Evolutionary conservation across 2,329 filamentous ascomycete species (phyloP), one percentile per base, ranked within the genome.

Genomic region (Epichloe gansuensis): DNA sequence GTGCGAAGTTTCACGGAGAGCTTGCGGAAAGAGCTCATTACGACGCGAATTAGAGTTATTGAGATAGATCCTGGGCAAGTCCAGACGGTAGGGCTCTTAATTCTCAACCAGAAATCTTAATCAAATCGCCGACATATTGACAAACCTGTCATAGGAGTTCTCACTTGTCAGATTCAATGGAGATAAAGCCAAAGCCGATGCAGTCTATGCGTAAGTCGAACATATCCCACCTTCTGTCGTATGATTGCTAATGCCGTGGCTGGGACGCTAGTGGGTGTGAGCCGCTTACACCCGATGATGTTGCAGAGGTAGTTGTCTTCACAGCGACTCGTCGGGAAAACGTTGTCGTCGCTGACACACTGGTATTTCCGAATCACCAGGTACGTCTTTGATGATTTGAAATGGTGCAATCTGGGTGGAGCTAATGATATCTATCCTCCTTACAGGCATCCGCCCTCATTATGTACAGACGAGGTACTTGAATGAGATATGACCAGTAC

Each of bases 41-140:
- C 85, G 6, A 88, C 85, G 17, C 77, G 86, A 52, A 88, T 95
- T 56, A 75, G 91, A 52, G 76, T 95, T 56, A 95, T 95, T 57
- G 87, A 89, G 68, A 78, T 96, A 62, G 91, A 95, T 63, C 91
- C 91, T 0, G 91, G 91, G 28, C 90, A 95, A 71, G 90, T 95
- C 46, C 89, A 95, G 76, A 95, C 91, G 45, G 82, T 84, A 69
- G 17, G 31, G 38, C 13, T 15, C 15, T 25, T 41, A 21, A 21
- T 38, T 12, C 46, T 42, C 17, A 15, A 7, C 5, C n/a, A 39
- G 31, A 12, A 41, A 15, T 17, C 12, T 15, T 44, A 47, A 55
- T 28, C 57, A 34, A 35, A 49, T 53, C 51, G 15, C 59, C 41
- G 45, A 3, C 15, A 31, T 5, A 13, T 8, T 15, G 28, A 31